phyloP scores from a whole-genome alignment of 2,329 filamentous ascomycete genomes.

The Amauroascus niger region DNA sequence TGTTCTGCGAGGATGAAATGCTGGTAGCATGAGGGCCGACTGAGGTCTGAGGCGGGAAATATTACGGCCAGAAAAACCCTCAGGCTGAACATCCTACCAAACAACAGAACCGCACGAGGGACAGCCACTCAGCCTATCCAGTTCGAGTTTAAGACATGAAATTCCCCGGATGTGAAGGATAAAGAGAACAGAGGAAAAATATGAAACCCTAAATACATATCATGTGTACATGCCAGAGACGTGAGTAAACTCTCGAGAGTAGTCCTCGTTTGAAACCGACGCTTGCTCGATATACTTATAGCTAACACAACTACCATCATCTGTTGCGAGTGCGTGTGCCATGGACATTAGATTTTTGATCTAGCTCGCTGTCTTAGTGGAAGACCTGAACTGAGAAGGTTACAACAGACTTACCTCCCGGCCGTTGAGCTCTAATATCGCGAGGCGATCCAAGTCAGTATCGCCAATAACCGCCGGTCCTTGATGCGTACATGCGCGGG shows the following conservation, averaged over 20 bases:
- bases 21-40: background rate
- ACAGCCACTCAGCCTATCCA: no score
- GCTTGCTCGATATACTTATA: constrained; percentile 9
- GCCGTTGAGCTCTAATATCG: background rate
- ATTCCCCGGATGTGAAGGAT: background rate
- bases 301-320: constrained; percentile 2
- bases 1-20: background rate
- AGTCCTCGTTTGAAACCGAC: constrained; percentile 5
- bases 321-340: constrained; percentile 6
- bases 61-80: background rate
- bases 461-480: no score
- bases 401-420: background rate
- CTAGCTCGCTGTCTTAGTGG: constrained; percentile 1
- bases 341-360: constrained; percentile 14
- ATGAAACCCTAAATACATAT: background rate
- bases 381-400: background rate
- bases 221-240: background rate
- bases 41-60: background rate
- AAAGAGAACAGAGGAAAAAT: background rate
- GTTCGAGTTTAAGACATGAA: no score
- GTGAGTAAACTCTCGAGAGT: constrained; percentile 1
- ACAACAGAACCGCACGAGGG: background rate
- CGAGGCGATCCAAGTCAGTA: background rate
- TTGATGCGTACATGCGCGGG: background rate
- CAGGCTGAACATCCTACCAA: background rate